A percentile compares a stretch with the other conserved stretches of the same genome.
Evolutionary conservation across 129 eudicot species (phyloP).

Genomic region (Flaveria brownii): DNA sequence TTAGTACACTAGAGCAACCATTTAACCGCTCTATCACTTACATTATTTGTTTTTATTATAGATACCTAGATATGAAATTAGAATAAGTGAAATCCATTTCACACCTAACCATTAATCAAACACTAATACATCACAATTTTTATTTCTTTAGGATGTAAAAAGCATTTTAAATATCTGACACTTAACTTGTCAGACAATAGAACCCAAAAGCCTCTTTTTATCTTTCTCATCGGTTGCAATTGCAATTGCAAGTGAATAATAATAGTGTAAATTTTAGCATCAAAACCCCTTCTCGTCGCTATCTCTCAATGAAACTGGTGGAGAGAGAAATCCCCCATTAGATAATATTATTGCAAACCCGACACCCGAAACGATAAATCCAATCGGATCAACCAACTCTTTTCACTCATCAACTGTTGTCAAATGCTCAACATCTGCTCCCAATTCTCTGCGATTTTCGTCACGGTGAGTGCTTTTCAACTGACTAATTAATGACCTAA

Average conservation of each 20-base stretch:
- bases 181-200: constrained; percentile 24
- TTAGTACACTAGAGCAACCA: no score
- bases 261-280: background rate
- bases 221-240: background rate
- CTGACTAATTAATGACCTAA: constrained; percentile 5
- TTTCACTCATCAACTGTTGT: constrained; percentile 5
- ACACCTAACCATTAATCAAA: no score
- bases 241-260: constrained; percentile 8
- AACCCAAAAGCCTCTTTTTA: constrained; percentile 28
- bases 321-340: background rate
- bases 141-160: no score
- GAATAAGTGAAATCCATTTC: no score
- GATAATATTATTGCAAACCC: constrained; percentile 17
- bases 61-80: no score
- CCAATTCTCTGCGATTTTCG: constrained; percentile 21
- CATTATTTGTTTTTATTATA: no score
- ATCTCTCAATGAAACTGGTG: constrained; percentile 9
- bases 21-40: no score
- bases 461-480: constrained; percentile 26
- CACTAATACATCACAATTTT: no score
- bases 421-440: constrained; percentile 33
- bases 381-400: constrained; percentile 30
- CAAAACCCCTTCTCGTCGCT: constrained; percentile 19
- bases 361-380: constrained; percentile 29
- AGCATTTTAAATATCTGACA: constrained; percentile 8